Evolutionary conservation across 2,329 filamentous ascomycete species (phyloP), one percentile per base, ranked within the genome.

Genomic region (Penicillium sp.): DNA sequence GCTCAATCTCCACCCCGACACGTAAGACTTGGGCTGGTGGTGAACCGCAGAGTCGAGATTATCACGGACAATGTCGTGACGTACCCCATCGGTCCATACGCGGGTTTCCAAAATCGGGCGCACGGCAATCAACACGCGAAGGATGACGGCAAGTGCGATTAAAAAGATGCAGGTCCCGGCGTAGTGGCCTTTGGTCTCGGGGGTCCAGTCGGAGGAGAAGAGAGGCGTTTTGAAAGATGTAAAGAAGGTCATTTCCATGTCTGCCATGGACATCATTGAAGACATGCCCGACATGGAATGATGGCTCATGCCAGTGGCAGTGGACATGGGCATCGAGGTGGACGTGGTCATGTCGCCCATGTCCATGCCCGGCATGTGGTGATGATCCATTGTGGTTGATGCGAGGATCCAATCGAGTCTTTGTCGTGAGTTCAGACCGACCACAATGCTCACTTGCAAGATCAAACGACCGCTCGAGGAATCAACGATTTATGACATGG

Each of bases 161-260:
- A 95, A 74, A 68, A 95, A 95, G 62, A 95, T 84, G 71, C 89
- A 92, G 17, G 86, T 92, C 34, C 79, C 89, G 3, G 85, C 85
- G 65, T 95, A 95, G 40, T 75, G 70, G 54, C 82, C 85, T 9
- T 74, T 68, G 25, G 66, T 79, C 20, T 57, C 64, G 6, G 89
- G 88, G 3, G 82, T 82, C 85, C 87, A 95, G 31, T 69, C 61
- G 14, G 65, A 60, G 9, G 84, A 79, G 67, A 73, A 85, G 35
- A 85, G 71, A 2, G 80, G 70, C 1, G 80, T 84, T 37, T 60
- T 65, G 32, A 74, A 75, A 36, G 70, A 69, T 44, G 70, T 75
- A 55, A 82, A 81, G 37, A 54, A 54, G 17, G 43, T 45, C 51
- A 54, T 54, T 20, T 42, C 31, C 51, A 54, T 54, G 6, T 47